Evolutionary conservation across 208 protist genomes (phyloP), one percentile per base, ranked within the genome.

Genomic region (Leptomonas pyrrhocoris): DNA sequence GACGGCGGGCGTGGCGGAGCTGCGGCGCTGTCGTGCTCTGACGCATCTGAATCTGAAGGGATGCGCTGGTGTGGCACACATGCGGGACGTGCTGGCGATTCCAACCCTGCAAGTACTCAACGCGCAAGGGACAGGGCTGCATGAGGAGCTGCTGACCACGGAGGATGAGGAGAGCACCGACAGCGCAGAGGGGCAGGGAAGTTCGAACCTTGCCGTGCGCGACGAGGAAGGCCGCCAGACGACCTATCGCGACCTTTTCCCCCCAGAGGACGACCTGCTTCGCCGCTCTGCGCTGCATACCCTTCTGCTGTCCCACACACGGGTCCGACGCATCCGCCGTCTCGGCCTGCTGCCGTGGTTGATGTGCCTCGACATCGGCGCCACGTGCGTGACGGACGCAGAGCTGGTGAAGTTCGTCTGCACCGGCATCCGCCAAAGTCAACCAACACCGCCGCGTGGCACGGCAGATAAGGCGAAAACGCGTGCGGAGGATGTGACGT

Each of bases 271-370:
- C 34, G 65, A 48, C 5, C 34, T 45, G 2, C 65, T 71, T 3
- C 46, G 43, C 43, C 55, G 42, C 30, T 60, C 65, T 23, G 19
- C 31, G 28, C 65, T 60, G 36, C 54, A 62, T 36, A 71, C 65
- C n/a, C 65, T 71, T 13, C 43, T 71, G 18, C 65, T 71, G 12
- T 71, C 65, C 23, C 65, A 71, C 65, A 71, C 65, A 19, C 36
- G 54, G 6, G 54, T 71, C 18, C 30, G 65, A 13, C 43, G 27
- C 31, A 55, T 71, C 23, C 28, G 21, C 9, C 65, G 65, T 30
- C 65, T 71, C 15, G 65, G 65, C 7, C 54, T 71, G 2, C 43
- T 71, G 54, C 65, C 43, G 28, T 43, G 36, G 40, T 21, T 71
- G 13, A 43, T 54, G 53, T 71, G 65, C 30, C 65, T 71, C 31